Evolutionary conservation across 129 eudicot species (phyloP).

Genomic region (Flaveria ramosissima): DNA sequence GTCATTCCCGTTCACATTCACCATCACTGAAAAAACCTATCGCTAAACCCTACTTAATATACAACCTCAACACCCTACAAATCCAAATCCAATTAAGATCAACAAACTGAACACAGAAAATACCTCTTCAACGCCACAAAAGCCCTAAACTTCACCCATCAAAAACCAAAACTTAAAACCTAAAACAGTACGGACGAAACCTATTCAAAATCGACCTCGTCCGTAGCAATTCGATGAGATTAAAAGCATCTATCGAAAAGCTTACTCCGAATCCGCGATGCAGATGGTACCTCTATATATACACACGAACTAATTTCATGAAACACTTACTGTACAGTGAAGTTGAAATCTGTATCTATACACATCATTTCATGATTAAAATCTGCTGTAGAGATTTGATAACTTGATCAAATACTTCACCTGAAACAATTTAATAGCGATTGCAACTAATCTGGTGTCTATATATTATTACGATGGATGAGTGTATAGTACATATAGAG

Average conservation of each 20-base stretch:
- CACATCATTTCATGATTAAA: conserved; percentile 17
- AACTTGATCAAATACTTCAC: conserved; percentile 9
- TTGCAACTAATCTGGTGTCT: conserved; percentile 11
- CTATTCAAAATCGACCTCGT: conserved; percentile 21
- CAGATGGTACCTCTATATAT: conserved; percentile 5
- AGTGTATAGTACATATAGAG: conserved; percentile 1
- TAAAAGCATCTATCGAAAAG: conserved; percentile 30
- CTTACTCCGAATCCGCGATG: conserved; percentile 26
- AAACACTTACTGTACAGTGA: conserved; percentile 24
- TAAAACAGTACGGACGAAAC: conserved; percentile 23
- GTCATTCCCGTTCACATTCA: conserved; percentile 60
- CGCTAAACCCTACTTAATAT: conserved; percentile 30
- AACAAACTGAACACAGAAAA: not conserved
- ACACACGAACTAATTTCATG: not conserved
- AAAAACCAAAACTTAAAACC: conserved; percentile 3
- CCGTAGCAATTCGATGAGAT: conserved; percentile 27
- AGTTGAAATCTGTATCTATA: conserved; percentile 32
- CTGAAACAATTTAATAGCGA: conserved; percentile 11
- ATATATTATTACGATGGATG: conserved; percentile 1
- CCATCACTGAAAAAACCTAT: conserved; percentile 53
- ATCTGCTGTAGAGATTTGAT: not conserved
- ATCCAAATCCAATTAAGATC: conserved; percentile 11
- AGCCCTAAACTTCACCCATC: conserved; percentile 9
- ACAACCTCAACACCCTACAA: conserved; percentile 16
- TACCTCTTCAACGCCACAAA: conserved; percentile 5